A percentile compares a stretch with the other conserved stretches of the same genome.
Evolutionary conservation across 768 basidiomycete species (phyloP).

Genomic region (Macrolepiota fuliginosa): DNA sequence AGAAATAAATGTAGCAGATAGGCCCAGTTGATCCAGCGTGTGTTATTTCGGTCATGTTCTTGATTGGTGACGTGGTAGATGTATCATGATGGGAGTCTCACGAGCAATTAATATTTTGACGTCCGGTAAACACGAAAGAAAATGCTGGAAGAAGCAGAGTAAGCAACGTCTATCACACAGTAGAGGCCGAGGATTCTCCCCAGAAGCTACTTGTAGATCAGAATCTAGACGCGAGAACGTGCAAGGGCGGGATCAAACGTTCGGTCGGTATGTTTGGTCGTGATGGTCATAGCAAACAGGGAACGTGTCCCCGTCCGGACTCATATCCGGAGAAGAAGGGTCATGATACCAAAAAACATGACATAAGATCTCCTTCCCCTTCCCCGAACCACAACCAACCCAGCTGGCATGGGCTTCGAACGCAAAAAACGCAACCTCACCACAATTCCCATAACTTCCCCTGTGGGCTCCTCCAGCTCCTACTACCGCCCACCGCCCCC

Average conservation of each 20-base stretch:
- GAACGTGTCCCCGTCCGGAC: background rate
- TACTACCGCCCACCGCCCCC: slow-evolving; percentile 23
- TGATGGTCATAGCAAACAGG: background rate
- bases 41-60: too few relatives aligned
- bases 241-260: background rate
- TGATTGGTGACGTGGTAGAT: too few relatives aligned
- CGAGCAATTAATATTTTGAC: too few relatives aligned
- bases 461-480: slow-evolving; percentile 34
- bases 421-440: slow-evolving; percentile 41
- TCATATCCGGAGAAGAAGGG: slow-evolving; percentile 6
- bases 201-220: background rate
- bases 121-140: too few relatives aligned
- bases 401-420: slow-evolving; percentile 40
- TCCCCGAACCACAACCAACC: slow-evolving; percentile 20
- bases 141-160: too few relatives aligned
- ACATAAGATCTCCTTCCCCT: slow-evolving; percentile 8
- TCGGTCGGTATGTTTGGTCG: slow-evolving; percentile 3
- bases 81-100: too few relatives aligned
- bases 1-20: too few relatives aligned
- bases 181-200: background rate
- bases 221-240: background rate
- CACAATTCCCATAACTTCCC: slow-evolving; percentile 28
- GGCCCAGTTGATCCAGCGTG: too few relatives aligned
- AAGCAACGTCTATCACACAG: too few relatives aligned
- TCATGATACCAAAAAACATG: background rate